These are phyloP conservation scores for Talaromyces proteolyticus DNA, from an alignment of 495 filamentous ascomycete genomes.

Conservation along the genomic window DNA sequence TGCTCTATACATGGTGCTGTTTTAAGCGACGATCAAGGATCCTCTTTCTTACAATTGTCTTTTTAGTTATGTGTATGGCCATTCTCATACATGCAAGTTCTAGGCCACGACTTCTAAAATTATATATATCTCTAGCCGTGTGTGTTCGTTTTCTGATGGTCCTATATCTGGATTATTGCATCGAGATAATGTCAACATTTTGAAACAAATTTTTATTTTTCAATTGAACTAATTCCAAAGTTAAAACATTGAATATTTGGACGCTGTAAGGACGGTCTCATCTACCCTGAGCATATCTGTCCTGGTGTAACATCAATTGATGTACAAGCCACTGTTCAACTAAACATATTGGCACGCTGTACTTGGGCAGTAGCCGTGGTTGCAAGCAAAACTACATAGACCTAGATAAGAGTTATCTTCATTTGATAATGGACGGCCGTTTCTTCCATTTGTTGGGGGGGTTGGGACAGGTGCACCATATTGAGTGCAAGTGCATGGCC, in stretches of 20 bases:
- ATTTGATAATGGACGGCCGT: slow-evolving; percentile 7
- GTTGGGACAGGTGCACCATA: slow-evolving; percentile 9
- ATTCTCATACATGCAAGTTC: background rate
- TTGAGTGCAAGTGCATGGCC: slow-evolving; percentile 11
- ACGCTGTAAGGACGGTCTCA: background rate
- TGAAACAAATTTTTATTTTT: background rate
- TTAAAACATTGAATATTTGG: background rate
- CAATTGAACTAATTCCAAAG: background rate
- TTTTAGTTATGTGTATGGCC: too few relatives aligned
- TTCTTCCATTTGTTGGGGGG: slow-evolving; percentile 5
- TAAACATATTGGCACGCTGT: slow-evolving; percentile 8
- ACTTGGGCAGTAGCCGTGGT: slow-evolving; percentile 15
- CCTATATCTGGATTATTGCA: background rate
- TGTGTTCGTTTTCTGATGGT: background rate
- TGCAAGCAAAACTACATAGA: slow-evolving; percentile 13
- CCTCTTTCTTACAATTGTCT: too few relatives aligned
- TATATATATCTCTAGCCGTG: background rate
- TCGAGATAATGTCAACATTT: background rate
- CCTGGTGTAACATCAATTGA: background rate
- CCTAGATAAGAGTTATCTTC: slow-evolving; percentile 12
- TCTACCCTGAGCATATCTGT: background rate
- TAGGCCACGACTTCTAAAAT: background rate
- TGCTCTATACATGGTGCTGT: too few relatives aligned
- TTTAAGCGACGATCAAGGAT: too few relatives aligned
- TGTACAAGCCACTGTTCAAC: background rate